Conservation (phyloP, 352 stramenopile species). For the Discostella stelligera region DNA sequence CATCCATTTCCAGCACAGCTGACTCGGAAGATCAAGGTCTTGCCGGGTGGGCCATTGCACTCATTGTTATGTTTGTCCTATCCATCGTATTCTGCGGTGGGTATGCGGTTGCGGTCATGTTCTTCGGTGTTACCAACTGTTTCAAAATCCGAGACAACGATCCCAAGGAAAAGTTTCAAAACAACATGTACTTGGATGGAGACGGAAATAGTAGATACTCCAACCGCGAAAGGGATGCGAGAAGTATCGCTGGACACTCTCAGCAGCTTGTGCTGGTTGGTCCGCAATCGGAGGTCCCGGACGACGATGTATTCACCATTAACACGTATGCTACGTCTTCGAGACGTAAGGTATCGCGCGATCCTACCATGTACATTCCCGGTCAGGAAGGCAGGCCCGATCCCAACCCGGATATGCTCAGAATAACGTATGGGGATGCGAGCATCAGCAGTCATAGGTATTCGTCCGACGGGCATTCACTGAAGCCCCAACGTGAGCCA, state of each 20-base stretch:
- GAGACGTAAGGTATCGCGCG: background rate
- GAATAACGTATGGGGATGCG: background rate
- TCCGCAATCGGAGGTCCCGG: background rate
- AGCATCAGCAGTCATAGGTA: slow-evolving; percentile 15
- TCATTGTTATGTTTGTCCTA: slow-evolving; percentile 7
- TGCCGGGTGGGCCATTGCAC: slow-evolving; percentile 10
- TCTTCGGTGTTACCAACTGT: slow-evolving; percentile 4
- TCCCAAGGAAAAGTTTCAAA: background rate
- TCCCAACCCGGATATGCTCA: slow-evolving; percentile 2
- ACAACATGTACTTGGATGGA: slow-evolving; percentile 19
- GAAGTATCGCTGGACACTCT: slow-evolving; percentile 6
- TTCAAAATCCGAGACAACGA: background rate
- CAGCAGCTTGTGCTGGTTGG: background rate
- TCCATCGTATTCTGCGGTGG: slow-evolving; percentile 2
- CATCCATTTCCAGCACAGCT: no score
- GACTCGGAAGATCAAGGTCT: background rate
- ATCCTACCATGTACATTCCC: slow-evolving; percentile 28
- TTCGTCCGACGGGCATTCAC: slow-evolving; percentile 13
- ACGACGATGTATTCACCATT: slow-evolving; percentile 18
- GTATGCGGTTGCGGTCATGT: background rate
- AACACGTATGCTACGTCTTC: slow-evolving; percentile 8
- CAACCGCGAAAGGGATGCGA: background rate
- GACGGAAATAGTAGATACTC: background rate
- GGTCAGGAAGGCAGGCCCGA: slow-evolving; percentile 28
- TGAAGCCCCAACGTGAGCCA: slow-evolving; percentile 49